Evolutionary conservation across 2,329 filamentous ascomycete genomes (phyloP).

Genomic region (Parafenestella ontariensis): DNA sequence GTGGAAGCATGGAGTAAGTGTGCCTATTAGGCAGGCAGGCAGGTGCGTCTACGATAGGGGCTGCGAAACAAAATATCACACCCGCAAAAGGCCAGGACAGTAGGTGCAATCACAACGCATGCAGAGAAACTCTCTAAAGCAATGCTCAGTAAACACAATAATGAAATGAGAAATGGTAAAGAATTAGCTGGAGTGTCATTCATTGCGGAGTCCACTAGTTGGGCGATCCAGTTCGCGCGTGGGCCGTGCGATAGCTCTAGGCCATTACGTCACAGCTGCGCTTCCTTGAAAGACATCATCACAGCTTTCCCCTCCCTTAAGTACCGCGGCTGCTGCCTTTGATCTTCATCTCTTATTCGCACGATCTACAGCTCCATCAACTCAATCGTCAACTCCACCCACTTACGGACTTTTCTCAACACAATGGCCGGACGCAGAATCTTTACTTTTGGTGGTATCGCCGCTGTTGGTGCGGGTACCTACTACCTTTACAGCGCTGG

Average conservation of each 20-base stretch:
- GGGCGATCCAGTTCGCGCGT: conserved; percentile 31
- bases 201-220: conserved; percentile 12
- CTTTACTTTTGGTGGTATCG: conserved; percentile 42
- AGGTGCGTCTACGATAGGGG: conserved; percentile 25
- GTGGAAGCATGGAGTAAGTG: conserved; percentile 35
- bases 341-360: conserved; percentile 9
- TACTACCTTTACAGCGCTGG: conserved; percentile 94
- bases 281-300: conserved; percentile 31
- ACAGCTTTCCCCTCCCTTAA: conserved; percentile 34
- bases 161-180: conserved; percentile 4
- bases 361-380: conserved; percentile 10
- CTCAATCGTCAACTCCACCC: neutral
- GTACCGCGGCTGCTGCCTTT: conserved; percentile 20
- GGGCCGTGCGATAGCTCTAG: conserved; percentile 32
- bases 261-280: conserved; percentile 33
- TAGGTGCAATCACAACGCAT: conserved; percentile 3
- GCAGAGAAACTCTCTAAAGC: neutral
- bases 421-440: conserved; percentile 39
- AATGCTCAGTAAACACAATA: conserved; percentile 12
- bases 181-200: conserved; percentile 2
- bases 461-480: conserved; percentile 66
- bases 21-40: conserved; percentile 30
- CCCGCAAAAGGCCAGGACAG: conserved; percentile 5
- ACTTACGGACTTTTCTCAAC: neutral
- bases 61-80: conserved; percentile 11